These are phyloP conservation scores for Pseudonitzschia pungens DNA, from an alignment of 108 stramenopile species.

Conservation along the genomic window DNA sequence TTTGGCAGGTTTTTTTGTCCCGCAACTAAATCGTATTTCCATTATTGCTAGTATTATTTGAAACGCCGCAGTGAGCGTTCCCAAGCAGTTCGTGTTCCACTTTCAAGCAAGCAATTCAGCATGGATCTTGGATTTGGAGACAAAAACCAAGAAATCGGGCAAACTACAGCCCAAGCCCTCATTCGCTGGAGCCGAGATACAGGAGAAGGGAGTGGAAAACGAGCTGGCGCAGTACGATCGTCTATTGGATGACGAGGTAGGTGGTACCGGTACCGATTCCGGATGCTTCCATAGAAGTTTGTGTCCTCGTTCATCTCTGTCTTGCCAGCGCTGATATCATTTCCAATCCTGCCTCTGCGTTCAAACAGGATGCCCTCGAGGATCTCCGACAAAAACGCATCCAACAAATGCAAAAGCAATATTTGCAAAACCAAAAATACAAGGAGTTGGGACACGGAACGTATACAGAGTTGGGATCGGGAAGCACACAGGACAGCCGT, in stretches of 20 bases:
- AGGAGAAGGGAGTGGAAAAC: constrained; percentile 58
- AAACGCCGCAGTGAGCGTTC: too few species aligned
- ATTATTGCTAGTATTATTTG: too few species aligned
- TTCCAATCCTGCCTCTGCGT: neutral
- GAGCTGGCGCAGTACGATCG: constrained; percentile 78
- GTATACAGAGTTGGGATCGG: constrained; percentile 78
- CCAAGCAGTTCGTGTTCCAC: too few species aligned
- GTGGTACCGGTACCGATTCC: neutral
- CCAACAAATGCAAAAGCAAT: constrained; percentile 71
- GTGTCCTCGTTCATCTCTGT: neutral
- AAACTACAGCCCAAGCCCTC: constrained; percentile 55
- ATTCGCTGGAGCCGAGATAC: constrained; percentile 56
- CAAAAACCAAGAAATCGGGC: constrained; percentile 70
- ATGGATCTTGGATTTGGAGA: constrained; percentile 89
- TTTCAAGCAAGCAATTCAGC: neutral
- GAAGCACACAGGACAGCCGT: constrained; percentile 47
- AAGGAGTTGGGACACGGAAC: constrained; percentile 81
- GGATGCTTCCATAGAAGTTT: neutral
- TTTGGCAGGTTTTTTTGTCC: too few species aligned
- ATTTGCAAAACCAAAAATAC: constrained; percentile 67
- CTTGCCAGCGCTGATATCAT: neutral
- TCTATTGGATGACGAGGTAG: constrained; percentile 75
- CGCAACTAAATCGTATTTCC: too few species aligned
- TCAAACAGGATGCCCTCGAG: constrained; percentile 76
- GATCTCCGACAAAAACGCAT: constrained; percentile 76